Base-by-base conservation (phyloP, 176 grass and related monocot species). In the Thalia dealbata region DNA sequence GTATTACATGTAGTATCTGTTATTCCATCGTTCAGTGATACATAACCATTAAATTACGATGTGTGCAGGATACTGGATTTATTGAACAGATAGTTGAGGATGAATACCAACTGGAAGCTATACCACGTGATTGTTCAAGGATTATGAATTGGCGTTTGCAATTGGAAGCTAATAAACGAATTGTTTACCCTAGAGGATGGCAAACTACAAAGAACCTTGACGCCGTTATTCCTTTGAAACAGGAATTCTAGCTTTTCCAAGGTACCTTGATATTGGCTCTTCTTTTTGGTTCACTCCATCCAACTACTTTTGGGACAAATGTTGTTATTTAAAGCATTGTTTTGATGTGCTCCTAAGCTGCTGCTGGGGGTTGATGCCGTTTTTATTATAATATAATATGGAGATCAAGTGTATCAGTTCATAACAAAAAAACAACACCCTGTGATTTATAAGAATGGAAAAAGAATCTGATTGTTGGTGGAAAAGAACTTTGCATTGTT, bases 31-130 rank as follows among this genome's bases (percentile, higher is more conserved):
- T 65, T 35, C 62, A 29, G 62, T 30, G 14, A 14, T 11, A 6
- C 16, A 64, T 11, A 35, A 1, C 16, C 8, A 18, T 29, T 65
- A 45, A 81, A 79, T 72, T 10, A 21, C 22, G 79, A 83, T 82
- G 14, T 29, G 25, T 78, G 59, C 75, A 90, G 88, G 80, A 78
- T 48, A 90, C 84, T 2, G 68, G 84, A 75, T 91, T 87, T 77
- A 77, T 91, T 35, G 88, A 87, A 43, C 88, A 87, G 27, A 75
- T 91, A 45, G 68, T 91, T 48, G 88, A 87, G 65, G 88, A 91
- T 84, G 88, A 91, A 73, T 82, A 52, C 67, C 76, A 91, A 64
- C 87, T 87, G 88, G 88, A 91, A 61, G 84, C 81, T n/a, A 62
- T 87, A 72, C 81, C 81, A 52, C 18, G 50, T 73, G 84, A 72